Evolutionary conservation across 176 grass and related monocot genomes (phyloP).

Genomic region (Oropetium thomaeum): DNA sequence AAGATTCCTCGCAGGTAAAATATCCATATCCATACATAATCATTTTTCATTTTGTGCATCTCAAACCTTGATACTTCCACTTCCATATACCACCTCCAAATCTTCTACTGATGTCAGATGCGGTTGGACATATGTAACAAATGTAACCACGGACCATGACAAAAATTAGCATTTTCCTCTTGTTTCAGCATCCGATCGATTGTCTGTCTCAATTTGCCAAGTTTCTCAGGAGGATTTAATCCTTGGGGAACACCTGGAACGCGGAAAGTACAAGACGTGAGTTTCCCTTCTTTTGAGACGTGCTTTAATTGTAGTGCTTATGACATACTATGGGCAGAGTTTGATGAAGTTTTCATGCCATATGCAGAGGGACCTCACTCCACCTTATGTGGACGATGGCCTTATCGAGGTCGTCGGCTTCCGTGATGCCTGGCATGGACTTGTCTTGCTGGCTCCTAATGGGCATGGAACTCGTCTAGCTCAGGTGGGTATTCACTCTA

Average conservation of each 20-base stretch:
- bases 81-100: not conserved
- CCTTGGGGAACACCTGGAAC: slow-evolving; percentile 70
- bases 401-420: slow-evolving; percentile 87
- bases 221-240: slow-evolving; percentile 81
- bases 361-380: slow-evolving; percentile 70
- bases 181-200: slow-evolving; percentile 72
- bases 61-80: slow-evolving; percentile 4
- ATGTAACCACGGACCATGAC: not conserved
- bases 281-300: slow-evolving; percentile 23
- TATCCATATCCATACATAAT: not conserved
- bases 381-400: slow-evolving; percentile 74
- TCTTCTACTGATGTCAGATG: not conserved
- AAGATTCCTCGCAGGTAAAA: slow-evolving; percentile 65
- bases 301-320: not conserved
- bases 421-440: slow-evolving; percentile 91
- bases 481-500: slow-evolving; percentile 39
- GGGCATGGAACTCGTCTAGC: slow-evolving; percentile 94
- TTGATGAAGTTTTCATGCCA: slow-evolving; percentile 20
- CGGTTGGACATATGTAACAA: not conserved
- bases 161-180: not conserved
- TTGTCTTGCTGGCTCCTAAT: slow-evolving; percentile 79
- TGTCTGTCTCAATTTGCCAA: slow-evolving; percentile 73
- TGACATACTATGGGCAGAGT: not conserved
- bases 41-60: not conserved
- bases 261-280: slow-evolving; percentile 47